phyloP scores from a whole-genome alignment of 805 yeast species.

The Zygoascus tannicola region DNA sequence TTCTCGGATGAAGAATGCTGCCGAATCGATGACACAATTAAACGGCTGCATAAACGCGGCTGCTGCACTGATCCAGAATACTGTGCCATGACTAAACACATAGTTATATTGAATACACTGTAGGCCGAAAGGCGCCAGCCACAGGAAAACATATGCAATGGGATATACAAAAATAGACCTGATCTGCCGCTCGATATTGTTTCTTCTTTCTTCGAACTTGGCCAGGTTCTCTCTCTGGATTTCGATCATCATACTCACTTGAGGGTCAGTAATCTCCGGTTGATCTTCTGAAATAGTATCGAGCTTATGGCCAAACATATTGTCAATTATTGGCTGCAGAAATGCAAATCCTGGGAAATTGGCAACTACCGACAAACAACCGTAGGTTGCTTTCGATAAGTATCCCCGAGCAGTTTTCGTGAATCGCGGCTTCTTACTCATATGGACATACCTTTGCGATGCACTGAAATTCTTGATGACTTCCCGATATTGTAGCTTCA shows the following conservation, averaged over 20 bases:
- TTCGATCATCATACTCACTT: slow-evolving; percentile 13
- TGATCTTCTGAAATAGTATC: background rate
- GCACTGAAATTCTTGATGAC: slow-evolving; percentile 22
- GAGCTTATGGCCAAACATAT: background rate
- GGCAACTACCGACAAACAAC: slow-evolving; percentile 6
- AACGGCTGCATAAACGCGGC: slow-evolving; percentile 76
- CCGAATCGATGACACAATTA: slow-evolving; percentile 66
- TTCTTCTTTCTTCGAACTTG: slow-evolving; percentile 52
- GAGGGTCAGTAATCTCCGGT: slow-evolving; percentile 9
- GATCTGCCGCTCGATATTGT: slow-evolving; percentile 66
- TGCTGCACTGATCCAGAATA: slow-evolving; percentile 53
- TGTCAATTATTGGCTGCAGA: slow-evolving; percentile 3
- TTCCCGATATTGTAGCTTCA: slow-evolving; percentile 31
- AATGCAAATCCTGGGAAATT: slow-evolving; percentile 17
- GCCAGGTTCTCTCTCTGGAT: slow-evolving; percentile 54
- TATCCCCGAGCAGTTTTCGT: background rate
- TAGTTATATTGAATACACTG: slow-evolving; percentile 49
- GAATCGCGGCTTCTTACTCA: slow-evolving; percentile 1
- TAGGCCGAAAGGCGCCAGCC: slow-evolving; percentile 72
- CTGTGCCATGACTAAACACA: slow-evolving; percentile 41
- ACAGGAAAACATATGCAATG: slow-evolving; percentile 63
- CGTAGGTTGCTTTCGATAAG: background rate
- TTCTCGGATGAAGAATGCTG: slow-evolving; percentile 69
- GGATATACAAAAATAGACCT: slow-evolving; percentile 78
- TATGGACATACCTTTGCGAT: slow-evolving; percentile 17